phyloP scores from a whole-genome alignment of 345 rosid genomes.

The Zanthoxylum bungeanum region DNA sequence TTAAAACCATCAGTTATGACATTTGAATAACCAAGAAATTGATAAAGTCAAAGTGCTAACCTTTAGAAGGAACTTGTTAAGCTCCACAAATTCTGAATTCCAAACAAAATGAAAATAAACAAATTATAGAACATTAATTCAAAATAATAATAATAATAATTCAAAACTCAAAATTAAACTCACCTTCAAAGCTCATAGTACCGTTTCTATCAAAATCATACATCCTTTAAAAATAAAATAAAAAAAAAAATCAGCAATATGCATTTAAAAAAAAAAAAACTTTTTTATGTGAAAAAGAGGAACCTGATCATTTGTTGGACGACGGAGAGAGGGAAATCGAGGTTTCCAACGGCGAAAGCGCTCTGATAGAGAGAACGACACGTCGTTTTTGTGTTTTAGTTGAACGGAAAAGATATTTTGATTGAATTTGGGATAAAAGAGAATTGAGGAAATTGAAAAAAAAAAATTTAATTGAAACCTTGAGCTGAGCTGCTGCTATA shows the following conservation, averaged over 20 bases:
- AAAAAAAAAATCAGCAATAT: background rate
- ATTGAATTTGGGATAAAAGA: background rate
- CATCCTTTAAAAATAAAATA: slow-evolving; percentile 39
- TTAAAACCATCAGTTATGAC: background rate
- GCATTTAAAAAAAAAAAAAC: background rate
- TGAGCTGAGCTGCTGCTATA: slow-evolving; percentile 57
- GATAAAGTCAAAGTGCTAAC: slow-evolving; percentile 29
- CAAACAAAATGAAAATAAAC: background rate
- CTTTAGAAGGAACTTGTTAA: slow-evolving; percentile 65
- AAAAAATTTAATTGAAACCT: slow-evolving; percentile 32
- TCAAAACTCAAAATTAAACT: background rate
- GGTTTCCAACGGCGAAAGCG: slow-evolving; percentile 59
- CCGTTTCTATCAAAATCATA: slow-evolving; percentile 69
- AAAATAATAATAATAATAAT: background rate
- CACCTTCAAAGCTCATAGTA: slow-evolving; percentile 67
- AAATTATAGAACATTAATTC: background rate
- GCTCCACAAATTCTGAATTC: slow-evolving; percentile 55
- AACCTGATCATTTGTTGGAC: slow-evolving; percentile 78
- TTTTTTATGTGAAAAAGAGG: background rate
- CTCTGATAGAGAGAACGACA: slow-evolving; percentile 26
- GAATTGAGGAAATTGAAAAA: background rate
- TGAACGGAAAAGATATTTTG: background rate
- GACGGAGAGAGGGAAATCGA: slow-evolving; percentile 48
- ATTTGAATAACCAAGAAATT: background rate
- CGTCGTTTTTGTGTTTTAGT: background rate